These are phyloP conservation scores for Blastobotrys proliferans DNA, from an alignment of 1,139 yeast species.

Conservation along the genomic window DNA sequence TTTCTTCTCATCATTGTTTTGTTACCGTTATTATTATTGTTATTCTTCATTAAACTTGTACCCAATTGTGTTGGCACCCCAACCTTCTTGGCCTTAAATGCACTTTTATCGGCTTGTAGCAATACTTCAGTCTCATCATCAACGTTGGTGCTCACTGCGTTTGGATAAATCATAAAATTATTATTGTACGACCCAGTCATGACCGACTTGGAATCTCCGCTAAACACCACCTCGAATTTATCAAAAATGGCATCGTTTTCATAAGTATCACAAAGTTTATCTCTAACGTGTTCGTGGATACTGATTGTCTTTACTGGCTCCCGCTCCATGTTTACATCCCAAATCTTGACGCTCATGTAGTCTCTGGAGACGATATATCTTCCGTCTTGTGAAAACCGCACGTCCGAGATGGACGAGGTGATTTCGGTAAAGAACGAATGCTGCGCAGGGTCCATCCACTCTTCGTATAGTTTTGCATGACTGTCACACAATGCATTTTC, in stretches of 20 bases:
- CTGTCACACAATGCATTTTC: slow-evolving; percentile 90
- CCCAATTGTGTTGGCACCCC: slow-evolving; percentile 37
- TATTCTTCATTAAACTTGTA: slow-evolving; percentile 11
- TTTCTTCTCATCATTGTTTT: slow-evolving; percentile 35
- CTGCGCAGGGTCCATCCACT: slow-evolving; percentile 85
- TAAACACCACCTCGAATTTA: slow-evolving; percentile 93
- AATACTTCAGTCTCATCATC: slow-evolving; percentile 64
- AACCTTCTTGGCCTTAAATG: slow-evolving; percentile 77
- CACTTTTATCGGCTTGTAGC: slow-evolving; percentile 96
- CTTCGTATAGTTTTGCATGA: slow-evolving; percentile 85
- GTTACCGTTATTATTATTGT: slow-evolving; percentile 4
- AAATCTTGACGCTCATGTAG: slow-evolving; percentile 93
- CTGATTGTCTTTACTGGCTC: slow-evolving; percentile 92
- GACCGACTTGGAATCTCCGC: slow-evolving; percentile 87
- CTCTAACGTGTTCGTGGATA: slow-evolving; percentile 93
- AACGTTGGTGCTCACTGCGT: slow-evolving; percentile 50
- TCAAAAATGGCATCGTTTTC: slow-evolving; percentile 98
- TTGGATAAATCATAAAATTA: slow-evolving; percentile 94
- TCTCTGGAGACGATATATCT: slow-evolving; percentile 93
- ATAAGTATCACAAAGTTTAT: slow-evolving; percentile 91
- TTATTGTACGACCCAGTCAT: slow-evolving; percentile 98
- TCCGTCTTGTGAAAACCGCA: slow-evolving; percentile 88
- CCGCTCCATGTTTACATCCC: slow-evolving; percentile 98
- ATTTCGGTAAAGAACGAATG: slow-evolving; percentile 97
- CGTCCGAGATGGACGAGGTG: slow-evolving; percentile 91